Evolutionary conservation across 2,329 filamentous ascomycete genomes (phyloP).

Genomic region (Teratosphaeria epicoccoides): DNA sequence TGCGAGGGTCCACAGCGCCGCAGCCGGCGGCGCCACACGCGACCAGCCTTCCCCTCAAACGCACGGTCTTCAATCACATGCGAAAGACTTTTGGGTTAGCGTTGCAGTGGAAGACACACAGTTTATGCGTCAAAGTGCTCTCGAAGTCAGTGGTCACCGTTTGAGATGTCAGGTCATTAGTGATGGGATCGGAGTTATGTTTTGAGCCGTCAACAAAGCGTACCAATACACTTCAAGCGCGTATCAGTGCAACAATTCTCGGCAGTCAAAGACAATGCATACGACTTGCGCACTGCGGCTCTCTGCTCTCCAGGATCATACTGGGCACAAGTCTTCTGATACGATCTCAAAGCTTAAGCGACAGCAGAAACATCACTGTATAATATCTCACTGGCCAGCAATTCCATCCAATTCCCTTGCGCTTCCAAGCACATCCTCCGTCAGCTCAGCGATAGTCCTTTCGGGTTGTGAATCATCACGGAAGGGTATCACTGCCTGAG

Average conservation of each 20-base stretch:
- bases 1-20: background rate
- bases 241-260: too few relatives aligned
- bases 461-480: conserved; percentile 3
- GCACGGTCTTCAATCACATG: background rate
- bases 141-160: too few relatives aligned
- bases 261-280: too few relatives aligned
- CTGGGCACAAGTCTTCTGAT: too few relatives aligned
- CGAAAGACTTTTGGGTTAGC: background rate
- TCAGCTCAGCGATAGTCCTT: background rate
- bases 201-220: too few relatives aligned
- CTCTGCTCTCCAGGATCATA: too few relatives aligned
- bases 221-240: too few relatives aligned
- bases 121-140: too few relatives aligned
- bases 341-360: background rate
- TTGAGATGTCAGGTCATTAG: too few relatives aligned
- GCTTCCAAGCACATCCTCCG: background rate
- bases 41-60: background rate
- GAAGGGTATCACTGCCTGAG: background rate
- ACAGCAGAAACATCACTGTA: background rate
- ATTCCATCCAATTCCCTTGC: background rate
- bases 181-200: too few relatives aligned
- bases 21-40: background rate
- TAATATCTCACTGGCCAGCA: background rate
- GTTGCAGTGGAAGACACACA: background rate
- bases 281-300: too few relatives aligned